Evolutionary conservation across 2,329 filamentous ascomycete genomes (phyloP).

Genomic region (Neonectria ditissima): DNA sequence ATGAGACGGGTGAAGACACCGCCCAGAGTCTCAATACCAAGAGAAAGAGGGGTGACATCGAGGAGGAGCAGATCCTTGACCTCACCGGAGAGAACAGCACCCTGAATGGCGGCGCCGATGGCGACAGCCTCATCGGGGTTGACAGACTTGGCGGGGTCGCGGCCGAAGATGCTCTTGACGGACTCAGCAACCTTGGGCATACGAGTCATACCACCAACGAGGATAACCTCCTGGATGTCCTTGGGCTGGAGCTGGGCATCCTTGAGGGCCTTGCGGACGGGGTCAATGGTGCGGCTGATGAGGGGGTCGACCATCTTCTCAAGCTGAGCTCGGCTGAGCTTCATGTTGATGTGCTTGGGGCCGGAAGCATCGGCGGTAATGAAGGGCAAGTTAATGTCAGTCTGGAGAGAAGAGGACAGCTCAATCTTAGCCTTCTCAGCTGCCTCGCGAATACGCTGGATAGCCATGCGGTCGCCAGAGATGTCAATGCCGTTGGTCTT

Average conservation of each 20-base stretch:
- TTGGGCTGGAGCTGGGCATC: slow-evolving; percentile 91
- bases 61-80: slow-evolving; percentile 96
- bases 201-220: slow-evolving; percentile 99
- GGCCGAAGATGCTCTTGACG: slow-evolving; percentile 96
- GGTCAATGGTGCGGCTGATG: slow-evolving; percentile 87
- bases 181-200: slow-evolving; percentile 99
- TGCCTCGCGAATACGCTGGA: slow-evolving; percentile 98
- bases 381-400: slow-evolving; percentile 98
- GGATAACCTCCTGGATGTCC: slow-evolving; percentile 97
- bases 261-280: slow-evolving; percentile 96
- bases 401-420: slow-evolving; percentile 93
- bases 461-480: slow-evolving; percentile 93
- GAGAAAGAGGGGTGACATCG: slow-evolving; percentile 94
- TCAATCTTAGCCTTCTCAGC: slow-evolving; percentile 99
- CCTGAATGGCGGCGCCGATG: slow-evolving; percentile 96
- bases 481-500: slow-evolving; percentile 93
- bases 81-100: slow-evolving; percentile 95
- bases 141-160: slow-evolving; percentile 96
- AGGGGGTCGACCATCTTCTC: slow-evolving; percentile 93
- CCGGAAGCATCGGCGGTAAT: slow-evolving; percentile 96
- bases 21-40: slow-evolving; percentile 98
- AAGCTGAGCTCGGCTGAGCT: slow-evolving; percentile 92
- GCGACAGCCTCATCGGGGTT: slow-evolving; percentile 99
- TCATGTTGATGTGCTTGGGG: slow-evolving; percentile 98
- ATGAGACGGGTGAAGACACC: slow-evolving; percentile 98